Evolutionary conservation across 129 eudicot genomes (phyloP).

Genomic region (carrot (Daucus carota)): DH1_v3.0 NC_030389.2:44141501-44142000

Average conservation of each 20-base stretch:
- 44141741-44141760: not conserved
- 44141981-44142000: not conserved
- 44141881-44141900: slow-evolving; percentile 6
- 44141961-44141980: not conserved
- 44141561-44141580: too few species aligned
- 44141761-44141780: not conserved
- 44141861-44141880: slow-evolving; percentile 6
- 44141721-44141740: not conserved
- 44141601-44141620: too few species aligned
- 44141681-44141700: too few species aligned
- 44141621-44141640: too few species aligned
- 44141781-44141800: not conserved
- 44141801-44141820: not conserved
- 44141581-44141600: too few species aligned
- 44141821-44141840: slow-evolving; percentile 1
- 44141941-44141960: not conserved
- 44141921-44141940: not conserved
- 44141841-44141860: not conserved
- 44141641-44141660: too few species aligned
- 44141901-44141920: not conserved
- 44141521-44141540: too few species aligned
- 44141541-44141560: too few species aligned
- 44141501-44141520: too few species aligned
- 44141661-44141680: too few species aligned
- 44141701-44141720: not conserved